Base-by-base conservation (phyloP, 768 basidiomycete genomes). In the Suillus luteus region DNA sequence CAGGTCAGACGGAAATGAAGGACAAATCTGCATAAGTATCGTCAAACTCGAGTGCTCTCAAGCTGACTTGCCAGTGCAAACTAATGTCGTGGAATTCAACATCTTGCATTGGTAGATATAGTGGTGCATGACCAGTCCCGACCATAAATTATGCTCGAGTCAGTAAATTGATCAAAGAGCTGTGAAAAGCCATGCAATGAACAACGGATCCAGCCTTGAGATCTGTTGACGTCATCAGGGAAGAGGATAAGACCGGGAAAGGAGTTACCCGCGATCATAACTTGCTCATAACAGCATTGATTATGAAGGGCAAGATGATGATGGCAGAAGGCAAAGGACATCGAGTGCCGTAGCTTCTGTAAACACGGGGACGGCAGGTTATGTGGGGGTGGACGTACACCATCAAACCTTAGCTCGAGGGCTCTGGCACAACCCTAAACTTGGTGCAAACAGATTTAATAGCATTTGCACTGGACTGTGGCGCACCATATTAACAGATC, bases 331-430 rank as follows among this genome's bases (percentile, higher is more conserved):
- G 35, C 10, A 22, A 55, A 37, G 14, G 14, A 22, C 14, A 38
- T 15, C n/a, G 11, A 35, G 54, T 8, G 5, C 1, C 33, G n/a
- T 22, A 22, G n/a, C 38, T 37, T 57, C 17, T 55, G 55, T 3
- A 24, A 49, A 24, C 22, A 15, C 8, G 24, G 27, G 49, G 27
- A 31, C n/a, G 10, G 51, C 17, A 52, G 38, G 24, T 40, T 14
- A 38, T 57, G 24, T 17, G 31, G 52, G 51, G 52, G 52, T 7
- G 40, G 27, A 27, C 24, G 40, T 7, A 12, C 17, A 12, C 24
- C 15, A 41, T 58, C 40, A 58, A 58, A 58, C 57, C 40, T 54
- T 54, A 54, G 31, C 19, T 19, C 11, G 55, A 57, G 24, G 7
- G 10, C 24, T 37, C 19, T 55, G 12, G 49, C 24, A 5, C 15